A percentile compares a stretch with the other conserved stretches of the same genome.
Conservation (phyloP, 352 stramenopile species). For the Globisporangium iwayamae region DNA sequence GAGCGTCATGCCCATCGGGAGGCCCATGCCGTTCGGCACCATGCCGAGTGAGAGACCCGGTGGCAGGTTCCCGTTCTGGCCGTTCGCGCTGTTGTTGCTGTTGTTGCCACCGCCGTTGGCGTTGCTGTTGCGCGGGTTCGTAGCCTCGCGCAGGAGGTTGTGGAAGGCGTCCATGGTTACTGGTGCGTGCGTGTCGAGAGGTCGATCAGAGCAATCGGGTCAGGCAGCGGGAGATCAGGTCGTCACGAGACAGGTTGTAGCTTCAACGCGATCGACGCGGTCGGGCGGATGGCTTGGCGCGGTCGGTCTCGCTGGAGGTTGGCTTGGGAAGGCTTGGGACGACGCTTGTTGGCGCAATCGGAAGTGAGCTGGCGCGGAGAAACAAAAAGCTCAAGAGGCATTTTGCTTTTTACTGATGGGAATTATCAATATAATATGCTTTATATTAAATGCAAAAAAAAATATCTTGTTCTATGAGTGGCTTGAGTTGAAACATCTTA, state of each 20-base stretch:
- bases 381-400: too few species aligned
- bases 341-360: slow-evolving; percentile 15
- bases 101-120: not conserved
- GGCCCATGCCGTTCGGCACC: slow-evolving; percentile 29
- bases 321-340: not conserved
- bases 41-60: slow-evolving; percentile 44
- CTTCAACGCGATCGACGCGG: slow-evolving; percentile 5
- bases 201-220: not conserved
- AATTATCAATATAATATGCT: too few species aligned
- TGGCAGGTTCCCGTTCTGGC: slow-evolving; percentile 18
- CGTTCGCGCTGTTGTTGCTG: slow-evolving; percentile 10
- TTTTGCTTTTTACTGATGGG: too few species aligned
- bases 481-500: too few species aligned
- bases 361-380: not conserved
- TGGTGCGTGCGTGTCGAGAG: not conserved
- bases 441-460: too few species aligned
- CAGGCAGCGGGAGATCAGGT: not conserved
- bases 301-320: not conserved
- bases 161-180: slow-evolving; percentile 68
- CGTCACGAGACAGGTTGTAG: not conserved
- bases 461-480: too few species aligned
- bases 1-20: slow-evolving; percentile 16
- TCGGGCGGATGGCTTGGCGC: not conserved
- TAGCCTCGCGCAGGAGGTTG: slow-evolving; percentile 68
- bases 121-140: slow-evolving; percentile 45